These are phyloP conservation scores for Chytridium lagenaria DNA, from an alignment of 371 early-diverging fungal species.

Conservation along the genomic window DNA sequence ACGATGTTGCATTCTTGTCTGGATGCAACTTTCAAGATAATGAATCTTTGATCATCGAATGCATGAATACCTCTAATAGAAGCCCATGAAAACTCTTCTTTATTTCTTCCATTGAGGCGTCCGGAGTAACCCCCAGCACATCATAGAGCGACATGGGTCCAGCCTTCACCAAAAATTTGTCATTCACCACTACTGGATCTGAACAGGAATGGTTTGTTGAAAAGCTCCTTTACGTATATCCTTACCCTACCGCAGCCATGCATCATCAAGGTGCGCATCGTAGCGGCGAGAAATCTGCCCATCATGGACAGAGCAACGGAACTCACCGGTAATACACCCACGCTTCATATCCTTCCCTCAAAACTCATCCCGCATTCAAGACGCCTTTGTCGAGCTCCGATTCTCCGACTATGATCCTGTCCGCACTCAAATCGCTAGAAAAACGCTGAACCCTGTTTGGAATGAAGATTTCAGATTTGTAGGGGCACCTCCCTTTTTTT, in stretches of 20 bases:
- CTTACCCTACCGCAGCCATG: slow-evolving; percentile 60
- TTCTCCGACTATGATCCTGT: slow-evolving; percentile 70
- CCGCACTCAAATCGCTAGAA: slow-evolving; percentile 64
- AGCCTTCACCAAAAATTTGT: neutral
- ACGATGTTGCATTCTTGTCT: neutral
- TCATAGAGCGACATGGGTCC: neutral
- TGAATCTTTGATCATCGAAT: neutral
- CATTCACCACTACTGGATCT: neutral
- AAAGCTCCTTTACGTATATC: neutral
- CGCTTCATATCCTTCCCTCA: too few species aligned
- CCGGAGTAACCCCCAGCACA: neutral
- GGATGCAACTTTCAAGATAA: slow-evolving; percentile 4
- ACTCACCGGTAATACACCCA: slow-evolving; percentile 61
- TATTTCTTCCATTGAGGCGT: neutral
- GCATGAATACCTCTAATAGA: neutral
- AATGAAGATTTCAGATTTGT: slow-evolving; percentile 67
- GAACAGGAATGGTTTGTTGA: neutral
- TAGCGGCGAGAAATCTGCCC: slow-evolving; percentile 74
- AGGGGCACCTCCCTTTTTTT: slow-evolving; percentile 5
- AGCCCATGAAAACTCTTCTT: neutral
- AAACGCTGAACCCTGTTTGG: slow-evolving; percentile 79
- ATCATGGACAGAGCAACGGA: slow-evolving; percentile 79
- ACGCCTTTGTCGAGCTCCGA: slow-evolving; percentile 78
- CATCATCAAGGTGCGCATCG: slow-evolving; percentile 72
- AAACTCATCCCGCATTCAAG: too few species aligned